A percentile compares a stretch with the other conserved stretches of the same genome.
Conservation (phyloP, 257 asterid species). For the Solanum bulbocastanum region DNA sequence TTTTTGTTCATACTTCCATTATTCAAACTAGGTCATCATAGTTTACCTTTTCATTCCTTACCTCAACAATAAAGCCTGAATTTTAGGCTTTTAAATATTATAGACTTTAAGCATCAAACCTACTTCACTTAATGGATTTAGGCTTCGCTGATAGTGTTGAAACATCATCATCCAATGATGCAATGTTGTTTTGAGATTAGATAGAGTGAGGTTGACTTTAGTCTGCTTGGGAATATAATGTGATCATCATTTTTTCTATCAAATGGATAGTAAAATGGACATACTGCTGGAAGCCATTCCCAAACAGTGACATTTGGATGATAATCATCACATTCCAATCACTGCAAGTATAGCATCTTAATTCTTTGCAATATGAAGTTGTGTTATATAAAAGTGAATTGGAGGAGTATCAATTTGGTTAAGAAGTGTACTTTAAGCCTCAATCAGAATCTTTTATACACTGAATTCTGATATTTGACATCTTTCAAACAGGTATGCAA, state of each 20-base stretch:
- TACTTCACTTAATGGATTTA: neutral
- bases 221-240: neutral
- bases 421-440: neutral
- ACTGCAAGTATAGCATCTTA: neutral
- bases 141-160: neutral
- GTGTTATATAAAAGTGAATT: neutral
- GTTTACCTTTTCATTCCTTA: neutral
- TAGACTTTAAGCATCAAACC: neutral
- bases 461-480: neutral
- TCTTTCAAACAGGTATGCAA: constrained; percentile 53
- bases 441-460: neutral
- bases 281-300: neutral
- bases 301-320: neutral
- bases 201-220: neutral
- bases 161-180: neutral
- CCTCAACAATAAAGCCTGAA: neutral
- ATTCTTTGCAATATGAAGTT: neutral
- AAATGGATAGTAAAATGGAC: neutral
- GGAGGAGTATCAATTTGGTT: neutral
- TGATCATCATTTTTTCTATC: neutral
- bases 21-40: neutral
- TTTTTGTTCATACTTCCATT: neutral
- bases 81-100: neutral
- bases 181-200: neutral
- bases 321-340: neutral